Evolutionary conservation across 2,329 filamentous ascomycete genomes (phyloP), one percentile per base, ranked within the genome.

Genomic region (Alternaria arbusti): DNA sequence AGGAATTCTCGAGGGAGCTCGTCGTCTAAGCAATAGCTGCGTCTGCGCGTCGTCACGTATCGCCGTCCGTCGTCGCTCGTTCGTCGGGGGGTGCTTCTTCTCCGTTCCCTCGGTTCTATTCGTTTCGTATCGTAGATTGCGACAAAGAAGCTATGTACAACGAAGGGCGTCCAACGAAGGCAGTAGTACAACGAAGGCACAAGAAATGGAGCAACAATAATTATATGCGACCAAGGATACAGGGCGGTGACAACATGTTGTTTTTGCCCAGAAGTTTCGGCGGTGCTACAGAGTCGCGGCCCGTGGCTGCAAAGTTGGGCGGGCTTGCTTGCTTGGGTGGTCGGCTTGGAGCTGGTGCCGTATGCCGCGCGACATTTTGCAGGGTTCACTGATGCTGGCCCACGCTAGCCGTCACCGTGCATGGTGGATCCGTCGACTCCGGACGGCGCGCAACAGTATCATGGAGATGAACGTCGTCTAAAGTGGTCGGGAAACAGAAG

Each of bases 381-480:
- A 67, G 57, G 70, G 67, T 66, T 66, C 59, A 50, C 46, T 52
- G 46, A 28, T 44, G 15, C 20, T 46, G 59, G 54, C 57, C 44
- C 43, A 44, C 69, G 64, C 67, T 71, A 69, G 54, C 58, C 23
- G 56, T 70, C 61, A 59, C 46, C 40, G 51, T 66, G 67, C 70
- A 67, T 69, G 58, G n/a, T 9, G 15, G 8, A 17, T 28, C 25
- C 20, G 20, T 52, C 11, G 40, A 57, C 36, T 46, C 46, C 30
- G 23, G 45, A 36, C 51, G 51, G 23, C 49, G 40, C 57, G 45
- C 46, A 3, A n/a, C n/a, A 59, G 9, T 23, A 26, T 40, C 10
- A 25, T 26, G 32, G 36, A 23, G 36, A 40, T 22, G 47, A n/a
- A n/a, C n/a, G n/a, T n/a, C n/a, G n/a, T n/a, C n/a, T n/a, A n/a